Conservation (phyloP, 1,284 basidiomycete species). For the Lentinus polychrous region DNA sequence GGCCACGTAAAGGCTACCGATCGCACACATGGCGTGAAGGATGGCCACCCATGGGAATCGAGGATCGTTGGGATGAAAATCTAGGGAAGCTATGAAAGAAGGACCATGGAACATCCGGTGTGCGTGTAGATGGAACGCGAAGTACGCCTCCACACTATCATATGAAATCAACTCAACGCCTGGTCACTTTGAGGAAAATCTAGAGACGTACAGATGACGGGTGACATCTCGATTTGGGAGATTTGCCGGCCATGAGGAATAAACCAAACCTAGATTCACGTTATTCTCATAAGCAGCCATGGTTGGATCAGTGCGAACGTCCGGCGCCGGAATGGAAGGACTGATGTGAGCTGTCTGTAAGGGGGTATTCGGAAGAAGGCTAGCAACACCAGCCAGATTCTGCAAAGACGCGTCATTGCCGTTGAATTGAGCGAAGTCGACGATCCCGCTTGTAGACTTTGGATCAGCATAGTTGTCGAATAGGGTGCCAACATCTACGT, state of each 20-base stretch:
- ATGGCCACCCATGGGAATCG: slow-evolving; percentile 62
- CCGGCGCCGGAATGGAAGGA: background rate
- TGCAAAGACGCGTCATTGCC: slow-evolving; percentile 13
- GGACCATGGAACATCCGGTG: slow-evolving; percentile 55
- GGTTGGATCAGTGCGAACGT: background rate
- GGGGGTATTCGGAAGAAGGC: slow-evolving; percentile 7
- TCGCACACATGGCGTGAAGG: slow-evolving; percentile 72
- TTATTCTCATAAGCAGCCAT: background rate
- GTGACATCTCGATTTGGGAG: slow-evolving; percentile 55
- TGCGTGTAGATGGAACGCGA: slow-evolving; percentile 65
- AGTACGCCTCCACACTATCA: slow-evolving; percentile 62
- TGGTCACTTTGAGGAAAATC: background rate
- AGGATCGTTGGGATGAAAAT: slow-evolving; percentile 58
- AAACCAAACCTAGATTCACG: slow-evolving; percentile 26
- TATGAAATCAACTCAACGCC: background rate
- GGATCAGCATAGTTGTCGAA: background rate
- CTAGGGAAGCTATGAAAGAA: slow-evolving; percentile 58
- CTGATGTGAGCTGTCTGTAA: background rate
- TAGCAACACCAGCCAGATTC: slow-evolving; percentile 16
- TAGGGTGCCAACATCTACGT: background rate
- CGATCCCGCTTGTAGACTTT: background rate
- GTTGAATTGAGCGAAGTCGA: slow-evolving; percentile 7
- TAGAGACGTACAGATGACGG: slow-evolving; percentile 52
- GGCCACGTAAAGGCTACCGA: slow-evolving; percentile 61
- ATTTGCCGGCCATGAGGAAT: slow-evolving; percentile 56